These are phyloP conservation scores for Calonectria pseudoturangicola DNA, from an alignment of 2,329 filamentous ascomycete species.

Conservation along the genomic window DNA sequence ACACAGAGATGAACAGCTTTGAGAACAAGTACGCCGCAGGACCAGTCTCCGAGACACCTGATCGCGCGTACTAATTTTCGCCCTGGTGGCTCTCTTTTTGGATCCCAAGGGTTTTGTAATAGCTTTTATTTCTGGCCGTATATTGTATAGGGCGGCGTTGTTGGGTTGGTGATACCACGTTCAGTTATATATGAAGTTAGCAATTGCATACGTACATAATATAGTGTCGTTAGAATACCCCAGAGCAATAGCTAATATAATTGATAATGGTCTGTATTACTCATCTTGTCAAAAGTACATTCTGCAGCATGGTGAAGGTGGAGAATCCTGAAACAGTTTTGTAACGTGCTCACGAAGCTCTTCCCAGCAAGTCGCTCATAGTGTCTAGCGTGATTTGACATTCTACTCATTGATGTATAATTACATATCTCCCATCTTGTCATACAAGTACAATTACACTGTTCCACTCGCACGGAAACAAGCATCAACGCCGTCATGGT, in stretches of 20 bases:
- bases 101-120: background rate
- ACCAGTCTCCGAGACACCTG: conserved; percentile 43
- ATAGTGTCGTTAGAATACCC: conserved; percentile 26
- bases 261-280: conserved; percentile 7
- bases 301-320: background rate
- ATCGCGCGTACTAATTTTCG: conserved; percentile 41
- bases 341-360: background rate
- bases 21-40: conserved; percentile 49
- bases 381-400: background rate
- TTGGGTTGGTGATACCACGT: conserved; percentile 30
- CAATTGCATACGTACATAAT: conserved; percentile 4
- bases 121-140: background rate
- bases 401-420: conserved; percentile 37
- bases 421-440: conserved; percentile 29
- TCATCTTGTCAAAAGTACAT: background rate
- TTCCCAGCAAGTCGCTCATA: background rate
- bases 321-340: background rate
- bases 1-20: conserved; percentile 55
- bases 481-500: background rate
- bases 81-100: background rate
- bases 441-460: conserved; percentile 46
- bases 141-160: conserved; percentile 33
- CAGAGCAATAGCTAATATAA: conserved; percentile 10
- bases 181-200: conserved; percentile 40
- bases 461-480: conserved; percentile 25